A percentile compares a stretch with the other conserved stretches of the same genome.
phyloP scores from a whole-genome alignment of 2,329 filamentous ascomycete species.

The Fusarium tanahbumbuense region DNA sequence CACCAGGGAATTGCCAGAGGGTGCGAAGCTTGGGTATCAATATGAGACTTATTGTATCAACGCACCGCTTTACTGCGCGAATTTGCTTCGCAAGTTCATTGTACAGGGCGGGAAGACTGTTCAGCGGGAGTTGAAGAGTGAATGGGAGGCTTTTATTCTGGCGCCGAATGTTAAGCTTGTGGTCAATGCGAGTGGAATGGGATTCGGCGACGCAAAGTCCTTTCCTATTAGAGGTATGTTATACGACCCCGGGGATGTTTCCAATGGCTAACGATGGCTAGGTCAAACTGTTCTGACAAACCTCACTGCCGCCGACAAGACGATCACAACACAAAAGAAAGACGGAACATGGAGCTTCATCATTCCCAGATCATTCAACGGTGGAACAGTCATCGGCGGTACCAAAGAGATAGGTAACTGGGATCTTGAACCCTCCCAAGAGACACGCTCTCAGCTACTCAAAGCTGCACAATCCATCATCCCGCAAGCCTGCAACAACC shows the following conservation, averaged over 20 bases:
- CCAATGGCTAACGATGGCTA: conserved; percentile 10
- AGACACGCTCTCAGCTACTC: conserved; percentile 55
- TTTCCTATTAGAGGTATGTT: conserved; percentile 52
- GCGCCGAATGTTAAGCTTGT: conserved; percentile 42
- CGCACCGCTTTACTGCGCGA: conserved; percentile 63
- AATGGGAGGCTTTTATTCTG: conserved; percentile 49
- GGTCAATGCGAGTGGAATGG: conserved; percentile 51
- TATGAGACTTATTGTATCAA: conserved; percentile 68
- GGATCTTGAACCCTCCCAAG: conserved; percentile 60
- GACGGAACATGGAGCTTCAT: conserved; percentile 73
- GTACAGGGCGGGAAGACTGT: conserved; percentile 47
- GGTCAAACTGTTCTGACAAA: conserved; percentile 55
- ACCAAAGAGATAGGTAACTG: conserved; percentile 72
- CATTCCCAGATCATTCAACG: conserved; percentile 70
- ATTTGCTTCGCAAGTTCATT: conserved; percentile 49
- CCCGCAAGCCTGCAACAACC: conserved; percentile 12
- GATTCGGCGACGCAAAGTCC: conserved; percentile 49
- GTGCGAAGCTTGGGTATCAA: conserved; percentile 60
- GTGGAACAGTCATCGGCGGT: conserved; percentile 74
- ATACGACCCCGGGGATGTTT: no score
- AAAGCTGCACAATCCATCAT: conserved; percentile 24
- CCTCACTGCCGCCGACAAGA: conserved; percentile 49
- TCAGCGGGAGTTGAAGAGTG: conserved; percentile 45
- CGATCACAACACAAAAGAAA: conserved; percentile 69
- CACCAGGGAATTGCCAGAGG: conserved; percentile 54